These are phyloP conservation scores for Plasmodium adleri DNA, from an alignment of 169 alveolate species.

Conservation along the genomic window DNA sequence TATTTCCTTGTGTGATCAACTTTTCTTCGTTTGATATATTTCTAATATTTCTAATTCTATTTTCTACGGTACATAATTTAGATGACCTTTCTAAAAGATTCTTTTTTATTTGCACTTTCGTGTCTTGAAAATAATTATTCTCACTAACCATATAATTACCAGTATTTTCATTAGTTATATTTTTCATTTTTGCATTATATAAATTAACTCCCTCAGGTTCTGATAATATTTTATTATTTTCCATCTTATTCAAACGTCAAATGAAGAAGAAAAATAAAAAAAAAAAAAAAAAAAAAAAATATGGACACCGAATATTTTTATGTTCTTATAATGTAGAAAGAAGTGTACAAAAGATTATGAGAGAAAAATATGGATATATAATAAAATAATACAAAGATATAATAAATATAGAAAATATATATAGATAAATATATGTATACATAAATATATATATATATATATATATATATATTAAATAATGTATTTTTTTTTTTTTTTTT, in stretches of 20 bases:
- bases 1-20: not conserved
- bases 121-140: not conserved
- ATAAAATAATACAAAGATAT: not conserved
- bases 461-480: too few relatives aligned
- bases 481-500: too few relatives aligned
- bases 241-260: slow-evolving; percentile 9
- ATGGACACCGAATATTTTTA: not conserved
- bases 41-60: slow-evolving; percentile 1
- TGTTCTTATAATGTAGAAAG: too few relatives aligned
- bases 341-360: not conserved
- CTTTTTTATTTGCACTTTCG: not conserved
- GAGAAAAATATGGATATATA: not conserved
- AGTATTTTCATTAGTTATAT: not conserved
- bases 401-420: not conserved
- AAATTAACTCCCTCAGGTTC: slow-evolving; percentile 22
- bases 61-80: slow-evolving; percentile 1
- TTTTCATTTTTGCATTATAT: slow-evolving; percentile 1
- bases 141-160: not conserved
- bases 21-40: not conserved
- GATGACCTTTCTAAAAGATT: not conserved
- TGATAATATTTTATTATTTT: slow-evolving; percentile 22
- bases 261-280: slow-evolving; percentile 1
- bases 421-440: too few relatives aligned
- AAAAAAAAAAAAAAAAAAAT: not conserved
- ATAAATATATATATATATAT: too few relatives aligned